A percentile compares a stretch with the other conserved stretches of the same genome.
These are phyloP conservation scores for Sugiyamaella floridensis DNA, from an alignment of 805 yeast genomes.

Conservation along the genomic window DNA sequence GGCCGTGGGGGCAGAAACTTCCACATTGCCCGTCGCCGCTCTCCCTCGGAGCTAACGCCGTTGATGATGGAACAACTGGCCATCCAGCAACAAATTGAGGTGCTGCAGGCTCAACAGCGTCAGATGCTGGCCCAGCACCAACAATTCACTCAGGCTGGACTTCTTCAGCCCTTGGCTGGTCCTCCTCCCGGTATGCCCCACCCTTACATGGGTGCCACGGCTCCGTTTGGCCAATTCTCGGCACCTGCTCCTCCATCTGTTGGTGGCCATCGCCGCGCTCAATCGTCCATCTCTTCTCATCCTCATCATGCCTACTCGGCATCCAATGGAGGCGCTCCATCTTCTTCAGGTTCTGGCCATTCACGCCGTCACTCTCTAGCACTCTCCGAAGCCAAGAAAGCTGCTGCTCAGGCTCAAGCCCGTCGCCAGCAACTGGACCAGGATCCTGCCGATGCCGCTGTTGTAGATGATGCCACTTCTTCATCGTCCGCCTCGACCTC, in stretches of 20 bases:
- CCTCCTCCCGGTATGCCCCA: slow-evolving; percentile 12
- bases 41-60: slow-evolving; percentile 91
- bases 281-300: slow-evolving; percentile 23
- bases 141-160: slow-evolving; percentile 30
- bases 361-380: slow-evolving; percentile 88
- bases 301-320: slow-evolving; percentile 7
- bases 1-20: slow-evolving; percentile 40
- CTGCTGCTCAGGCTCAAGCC: slow-evolving; percentile 87
- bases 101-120: slow-evolving; percentile 87
- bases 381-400: slow-evolving; percentile 84
- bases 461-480: neutral
- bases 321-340: slow-evolving; percentile 9
- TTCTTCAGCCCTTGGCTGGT: slow-evolving; percentile 16
- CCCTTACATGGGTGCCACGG: slow-evolving; percentile 17
- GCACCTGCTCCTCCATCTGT: slow-evolving; percentile 17
- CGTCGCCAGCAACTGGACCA: slow-evolving; percentile 35
- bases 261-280: slow-evolving; percentile 32
- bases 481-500: neutral
- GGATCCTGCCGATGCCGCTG: neutral
- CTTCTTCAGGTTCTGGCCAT: slow-evolving; percentile 50
- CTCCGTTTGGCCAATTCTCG: slow-evolving; percentile 23
- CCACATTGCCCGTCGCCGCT: slow-evolving; percentile 93
- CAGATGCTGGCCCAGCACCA: slow-evolving; percentile 70
- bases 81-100: slow-evolving; percentile 85
- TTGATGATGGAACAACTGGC: slow-evolving; percentile 75